These are phyloP conservation scores for Phoma sp. DNA, from an alignment of 2,329 filamentous ascomycete species.

Conservation along the genomic window DNA sequence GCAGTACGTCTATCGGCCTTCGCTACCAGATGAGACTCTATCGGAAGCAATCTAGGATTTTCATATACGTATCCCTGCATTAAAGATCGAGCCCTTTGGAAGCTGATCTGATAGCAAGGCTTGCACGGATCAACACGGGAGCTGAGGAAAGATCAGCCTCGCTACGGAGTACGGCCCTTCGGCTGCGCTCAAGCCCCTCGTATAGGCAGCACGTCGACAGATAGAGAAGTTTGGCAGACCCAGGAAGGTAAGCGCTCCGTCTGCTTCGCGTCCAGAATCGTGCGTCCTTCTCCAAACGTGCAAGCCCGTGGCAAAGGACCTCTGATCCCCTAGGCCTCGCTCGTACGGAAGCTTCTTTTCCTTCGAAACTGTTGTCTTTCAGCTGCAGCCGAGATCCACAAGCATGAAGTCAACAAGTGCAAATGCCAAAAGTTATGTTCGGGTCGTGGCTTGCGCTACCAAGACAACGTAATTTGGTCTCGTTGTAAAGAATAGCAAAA, in stretches of 20 bases:
- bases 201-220: not conserved
- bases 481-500: not conserved
- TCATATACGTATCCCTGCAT: not conserved
- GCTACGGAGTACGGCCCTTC: slow-evolving; percentile 2
- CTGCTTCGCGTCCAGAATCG: not conserved
- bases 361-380: not conserved
- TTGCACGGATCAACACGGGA: not conserved
- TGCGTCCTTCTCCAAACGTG: slow-evolving; percentile 5
- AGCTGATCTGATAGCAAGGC: slow-evolving; percentile 15
- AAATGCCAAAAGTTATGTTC: not conserved
- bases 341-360: not conserved
- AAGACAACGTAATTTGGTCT: not conserved
- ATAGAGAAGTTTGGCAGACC: slow-evolving; percentile 2
- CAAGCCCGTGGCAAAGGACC: slow-evolving; percentile 1
- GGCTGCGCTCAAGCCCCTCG: not conserved
- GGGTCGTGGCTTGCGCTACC: slow-evolving; percentile 10
- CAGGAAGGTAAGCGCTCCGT: slow-evolving; percentile 1
- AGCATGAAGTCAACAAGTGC: not conserved
- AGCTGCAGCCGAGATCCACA: not conserved
- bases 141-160: slow-evolving; percentile 1
- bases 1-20: not conserved
- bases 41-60: not conserved
- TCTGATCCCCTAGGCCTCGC: not conserved
- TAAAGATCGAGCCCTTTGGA: slow-evolving; percentile 1
- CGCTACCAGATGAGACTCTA: not conserved